Evolutionary conservation across 2,329 filamentous ascomycete genomes (phyloP).

Genomic region (Diaporthe capsici): DNA sequence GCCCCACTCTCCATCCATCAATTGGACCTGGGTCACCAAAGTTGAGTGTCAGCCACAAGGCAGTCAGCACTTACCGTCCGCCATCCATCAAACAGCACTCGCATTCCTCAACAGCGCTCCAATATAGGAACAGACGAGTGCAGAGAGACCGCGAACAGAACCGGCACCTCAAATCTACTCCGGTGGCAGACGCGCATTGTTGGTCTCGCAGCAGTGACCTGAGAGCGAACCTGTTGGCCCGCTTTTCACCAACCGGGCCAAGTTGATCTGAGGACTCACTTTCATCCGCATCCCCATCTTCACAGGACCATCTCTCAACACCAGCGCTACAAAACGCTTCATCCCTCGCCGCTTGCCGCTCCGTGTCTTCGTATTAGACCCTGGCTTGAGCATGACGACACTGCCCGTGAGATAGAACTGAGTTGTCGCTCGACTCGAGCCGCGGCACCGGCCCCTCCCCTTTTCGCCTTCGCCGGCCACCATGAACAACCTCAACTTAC

Average conservation of each 20-base stretch:
- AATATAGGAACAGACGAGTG: not conserved
- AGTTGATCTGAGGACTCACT: conserved; percentile 7
- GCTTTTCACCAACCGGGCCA: conserved; percentile 25
- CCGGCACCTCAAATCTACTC: not conserved
- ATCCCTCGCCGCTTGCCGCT: not conserved
- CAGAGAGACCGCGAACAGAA: not conserved
- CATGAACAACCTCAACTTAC: conserved; percentile 66
- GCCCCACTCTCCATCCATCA: conserved; percentile 7
- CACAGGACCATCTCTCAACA: not conserved
- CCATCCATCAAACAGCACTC: not conserved
- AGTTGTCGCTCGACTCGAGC: conserved; percentile 31
- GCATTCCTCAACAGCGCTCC: not conserved
- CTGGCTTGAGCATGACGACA: conserved; percentile 32
- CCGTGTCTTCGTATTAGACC: not conserved
- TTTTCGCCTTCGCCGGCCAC: conserved; percentile 43
- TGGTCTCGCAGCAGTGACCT: not conserved
- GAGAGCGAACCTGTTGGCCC: conserved; percentile 11
- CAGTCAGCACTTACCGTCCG: conserved; percentile 22
- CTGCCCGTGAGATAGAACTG: conserved; percentile 27
- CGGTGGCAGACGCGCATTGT: conserved; percentile 2
- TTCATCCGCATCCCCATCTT: not conserved
- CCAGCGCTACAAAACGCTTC: not conserved
- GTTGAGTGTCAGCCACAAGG: conserved; percentile 8
- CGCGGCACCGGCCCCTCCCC: conserved; percentile 41
- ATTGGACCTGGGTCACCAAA: conserved; percentile 3